phyloP scores from a whole-genome alignment of 176 grass and related monocot genomes.

The Musa itinerans region DNA sequence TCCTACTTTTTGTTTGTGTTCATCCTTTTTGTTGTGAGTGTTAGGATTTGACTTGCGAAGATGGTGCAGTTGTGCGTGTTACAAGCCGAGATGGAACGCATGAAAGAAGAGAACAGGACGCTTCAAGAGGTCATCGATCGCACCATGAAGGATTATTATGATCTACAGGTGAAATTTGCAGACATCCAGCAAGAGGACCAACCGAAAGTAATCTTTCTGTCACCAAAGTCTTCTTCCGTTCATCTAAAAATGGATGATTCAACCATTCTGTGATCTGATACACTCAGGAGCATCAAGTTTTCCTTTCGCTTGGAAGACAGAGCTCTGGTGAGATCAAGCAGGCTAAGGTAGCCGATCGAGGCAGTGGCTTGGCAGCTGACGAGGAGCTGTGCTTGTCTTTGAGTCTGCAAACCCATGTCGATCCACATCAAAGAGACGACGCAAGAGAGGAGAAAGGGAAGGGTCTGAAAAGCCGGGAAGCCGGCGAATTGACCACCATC shows the following conservation, averaged over 20 bases:
- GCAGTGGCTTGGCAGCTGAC: slow-evolving; percentile 22
- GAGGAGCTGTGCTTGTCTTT: slow-evolving; percentile 67
- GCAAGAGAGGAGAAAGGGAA: slow-evolving; percentile 7
- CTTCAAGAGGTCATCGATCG: slow-evolving; percentile 47
- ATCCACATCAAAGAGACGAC: slow-evolving; percentile 13
- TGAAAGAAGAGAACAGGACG: slow-evolving; percentile 78
- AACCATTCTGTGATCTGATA: too few relatives aligned
- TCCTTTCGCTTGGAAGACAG: slow-evolving; percentile 53
- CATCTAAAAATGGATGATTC: too few relatives aligned
- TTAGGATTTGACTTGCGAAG: neutral
- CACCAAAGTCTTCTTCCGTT: too few relatives aligned
- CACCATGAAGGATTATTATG: slow-evolving; percentile 52
- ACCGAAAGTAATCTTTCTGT: slow-evolving; percentile 28
- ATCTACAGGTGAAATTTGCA: slow-evolving; percentile 65
- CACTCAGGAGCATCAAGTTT: slow-evolving; percentile 51
- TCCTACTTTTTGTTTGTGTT: neutral
- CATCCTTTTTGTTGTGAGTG: neutral
- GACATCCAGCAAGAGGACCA: slow-evolving; percentile 44
- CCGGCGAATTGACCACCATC: slow-evolving; percentile 27
- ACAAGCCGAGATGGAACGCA: slow-evolving; percentile 69
- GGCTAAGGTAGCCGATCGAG: slow-evolving; percentile 26
- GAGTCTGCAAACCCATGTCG: slow-evolving; percentile 42
- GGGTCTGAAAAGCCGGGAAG: slow-evolving; percentile 23
- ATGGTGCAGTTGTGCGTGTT: slow-evolving; percentile 46
- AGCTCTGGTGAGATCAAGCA: slow-evolving; percentile 29